phyloP scores from a whole-genome alignment of 2,329 filamentous ascomycete species.

The Penicillium sp. region DNA sequence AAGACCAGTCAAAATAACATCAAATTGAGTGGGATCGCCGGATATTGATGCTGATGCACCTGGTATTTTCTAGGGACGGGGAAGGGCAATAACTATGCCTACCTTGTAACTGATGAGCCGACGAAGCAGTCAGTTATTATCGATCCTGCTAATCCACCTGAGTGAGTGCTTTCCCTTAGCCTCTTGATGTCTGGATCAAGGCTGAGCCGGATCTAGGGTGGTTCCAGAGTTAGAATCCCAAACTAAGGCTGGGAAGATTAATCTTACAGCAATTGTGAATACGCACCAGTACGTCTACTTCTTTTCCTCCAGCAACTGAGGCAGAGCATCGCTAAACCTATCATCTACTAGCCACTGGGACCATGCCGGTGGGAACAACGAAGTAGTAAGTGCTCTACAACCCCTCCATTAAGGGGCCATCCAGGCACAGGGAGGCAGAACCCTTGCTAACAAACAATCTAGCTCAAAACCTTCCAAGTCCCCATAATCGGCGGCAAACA shows the following conservation, averaged over 20 bases:
- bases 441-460: constrained; percentile 1
- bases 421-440: neutral
- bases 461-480: constrained; percentile 66
- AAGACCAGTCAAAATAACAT: neutral
- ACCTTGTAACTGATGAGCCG: constrained; percentile 55
- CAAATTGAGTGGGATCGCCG: neutral
- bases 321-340: neutral
- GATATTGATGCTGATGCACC: no score
- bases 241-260: constrained; percentile 72
- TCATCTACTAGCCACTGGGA: constrained; percentile 77
- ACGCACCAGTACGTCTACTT: constrained; percentile 81
- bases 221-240: constrained; percentile 72
- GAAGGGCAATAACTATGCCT: constrained; percentile 58
- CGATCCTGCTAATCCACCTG: constrained; percentile 56
- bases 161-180: constrained; percentile 41
- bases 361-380: constrained; percentile 88
- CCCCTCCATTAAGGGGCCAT: neutral
- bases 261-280: constrained; percentile 88
- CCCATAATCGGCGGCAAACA: constrained; percentile 87
- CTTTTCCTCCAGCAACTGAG: neutral
- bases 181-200: neutral
- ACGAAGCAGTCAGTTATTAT: constrained; percentile 57
- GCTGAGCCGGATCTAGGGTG: constrained; percentile 52
- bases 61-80: constrained; percentile 35
- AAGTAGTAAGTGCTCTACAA: constrained; percentile 64